Conservation (phyloP, 257 asterid genomes). For the Scutellaria minor region DNA sequence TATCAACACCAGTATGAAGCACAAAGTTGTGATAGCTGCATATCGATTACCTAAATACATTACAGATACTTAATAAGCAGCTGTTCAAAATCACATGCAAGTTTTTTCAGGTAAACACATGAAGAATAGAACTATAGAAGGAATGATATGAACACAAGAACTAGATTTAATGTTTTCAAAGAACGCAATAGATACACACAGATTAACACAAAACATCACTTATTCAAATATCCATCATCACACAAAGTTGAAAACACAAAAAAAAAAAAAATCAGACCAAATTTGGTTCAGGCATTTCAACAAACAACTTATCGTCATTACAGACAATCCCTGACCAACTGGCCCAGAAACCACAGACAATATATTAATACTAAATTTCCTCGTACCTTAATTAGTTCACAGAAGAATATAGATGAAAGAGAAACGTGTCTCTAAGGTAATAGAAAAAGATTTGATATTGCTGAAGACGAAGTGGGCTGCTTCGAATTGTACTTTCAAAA, state of each 20-base stretch:
- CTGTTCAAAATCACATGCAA: conserved; percentile 14
- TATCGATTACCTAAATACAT: neutral
- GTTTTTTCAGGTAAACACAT: neutral
- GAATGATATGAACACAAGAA: neutral
- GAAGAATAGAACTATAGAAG: neutral
- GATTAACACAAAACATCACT: neutral
- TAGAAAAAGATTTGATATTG: neutral
- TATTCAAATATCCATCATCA: neutral
- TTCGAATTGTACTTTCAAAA: conserved; percentile 30
- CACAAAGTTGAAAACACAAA: neutral
- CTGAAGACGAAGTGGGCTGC: conserved; percentile 16
- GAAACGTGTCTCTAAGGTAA: conserved; percentile 16
- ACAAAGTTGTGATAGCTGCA: conserved; percentile 1
- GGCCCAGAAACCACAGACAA: neutral
- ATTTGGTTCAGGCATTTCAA: conserved; percentile 35
- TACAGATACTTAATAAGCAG: conserved; percentile 4
- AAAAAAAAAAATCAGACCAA: neutral
- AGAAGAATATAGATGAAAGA: conserved; percentile 12
- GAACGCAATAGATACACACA: neutral
- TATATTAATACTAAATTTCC: neutral
- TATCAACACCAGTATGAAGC: conserved; percentile 31
- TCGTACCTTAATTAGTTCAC: conserved; percentile 33
- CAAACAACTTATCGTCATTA: conserved; percentile 34
- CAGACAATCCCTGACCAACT: neutral
- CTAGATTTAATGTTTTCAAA: neutral